Base-by-base conservation (phyloP, 371 early-diverging fungal species). In the Umbelopsis sp. region DNA sequence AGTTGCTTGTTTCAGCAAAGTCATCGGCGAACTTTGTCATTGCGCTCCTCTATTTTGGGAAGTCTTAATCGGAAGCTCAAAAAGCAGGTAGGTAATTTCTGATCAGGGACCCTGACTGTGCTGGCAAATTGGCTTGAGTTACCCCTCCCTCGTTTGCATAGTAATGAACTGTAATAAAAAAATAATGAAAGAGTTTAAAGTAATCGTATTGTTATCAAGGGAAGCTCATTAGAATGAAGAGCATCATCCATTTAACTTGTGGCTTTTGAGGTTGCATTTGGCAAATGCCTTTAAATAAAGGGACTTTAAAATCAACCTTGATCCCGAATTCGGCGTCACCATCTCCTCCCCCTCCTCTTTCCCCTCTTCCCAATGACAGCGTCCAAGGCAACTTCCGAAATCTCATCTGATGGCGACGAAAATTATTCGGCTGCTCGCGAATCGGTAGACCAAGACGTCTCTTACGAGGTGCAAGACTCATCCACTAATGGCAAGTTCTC, bases 281-380 rank as follows among this genome's bases (percentile, higher is more conserved):
- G 48, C 16, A 48, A 48, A 16, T 10, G 11, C 48, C 7, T n/a
- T 48, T 48, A 48, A 48, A 48, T 3, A 12, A 20, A 48, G 57
- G 22, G 57, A 57, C 57, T 57, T 57, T 57, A 35, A 57, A 57
- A 37, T 37, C 18, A 3, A 4, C 29, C 22, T 25, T 48, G 35
- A 35, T 35, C 57, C 57, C 57, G 57, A 29, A 57, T 35, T 16
- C 37, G 57, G 57, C 48, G 48, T 41, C 7, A 41, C 12, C 41
- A 41, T 51, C 52, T 20, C 25, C n/a, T 32, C 3, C 25, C 29
- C 53, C 29, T 29, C 57, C 35, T 35, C 35, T 57, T 57, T 57
- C 57, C 57, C 57, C 57, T 57, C 57, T 57, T 25, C 57, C 35
- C 32, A 57, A 57, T 57, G 57, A 37, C 57, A 35, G 57, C 57